A percentile compares a stretch with the other conserved stretches of the same genome.
Conservation (phyloP, 371 early-diverging fungal species). For the Lichtheimia hyalospora region DNA sequence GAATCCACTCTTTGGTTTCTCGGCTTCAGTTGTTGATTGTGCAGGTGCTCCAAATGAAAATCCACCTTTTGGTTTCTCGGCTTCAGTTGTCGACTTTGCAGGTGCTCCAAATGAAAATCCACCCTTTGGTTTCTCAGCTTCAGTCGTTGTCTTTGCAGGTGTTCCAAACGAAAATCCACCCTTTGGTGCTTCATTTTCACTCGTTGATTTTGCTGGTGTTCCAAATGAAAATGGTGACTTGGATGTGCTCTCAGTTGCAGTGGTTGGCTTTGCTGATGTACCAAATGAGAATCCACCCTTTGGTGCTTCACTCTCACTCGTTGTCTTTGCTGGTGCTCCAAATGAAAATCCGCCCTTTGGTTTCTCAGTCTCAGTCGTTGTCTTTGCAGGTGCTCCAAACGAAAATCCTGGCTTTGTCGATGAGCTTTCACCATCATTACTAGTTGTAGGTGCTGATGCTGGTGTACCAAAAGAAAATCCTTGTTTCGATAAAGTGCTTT, state of each 20-base stretch:
- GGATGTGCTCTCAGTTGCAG: neutral
- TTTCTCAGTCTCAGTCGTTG: no score
- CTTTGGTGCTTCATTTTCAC: neutral
- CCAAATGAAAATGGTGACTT: neutral
- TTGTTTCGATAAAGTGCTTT: neutral
- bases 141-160: neutral
- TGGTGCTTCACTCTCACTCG: neutral
- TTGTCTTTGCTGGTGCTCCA: neutral
- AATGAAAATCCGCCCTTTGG: neutral
- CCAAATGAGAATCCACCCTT: neutral
- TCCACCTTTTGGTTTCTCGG: neutral
- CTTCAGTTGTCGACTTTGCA: no score
- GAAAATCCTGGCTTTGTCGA: neutral
- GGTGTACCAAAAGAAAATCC: slow-evolving; percentile 2
- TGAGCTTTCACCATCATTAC: neutral
- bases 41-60: slow-evolving; percentile 4
- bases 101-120: neutral
- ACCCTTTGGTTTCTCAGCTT: neutral
- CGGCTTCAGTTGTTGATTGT: neutral
- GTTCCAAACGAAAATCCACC: neutral
- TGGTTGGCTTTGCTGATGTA: no score
- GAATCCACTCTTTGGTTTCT: neutral
- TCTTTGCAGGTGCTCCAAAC: neutral
- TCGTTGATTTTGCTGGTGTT: neutral
- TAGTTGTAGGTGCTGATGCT: neutral